phyloP scores from a whole-genome alignment of 192 early-diverging fungal species.

The Lobosporangium transversale region DNA sequence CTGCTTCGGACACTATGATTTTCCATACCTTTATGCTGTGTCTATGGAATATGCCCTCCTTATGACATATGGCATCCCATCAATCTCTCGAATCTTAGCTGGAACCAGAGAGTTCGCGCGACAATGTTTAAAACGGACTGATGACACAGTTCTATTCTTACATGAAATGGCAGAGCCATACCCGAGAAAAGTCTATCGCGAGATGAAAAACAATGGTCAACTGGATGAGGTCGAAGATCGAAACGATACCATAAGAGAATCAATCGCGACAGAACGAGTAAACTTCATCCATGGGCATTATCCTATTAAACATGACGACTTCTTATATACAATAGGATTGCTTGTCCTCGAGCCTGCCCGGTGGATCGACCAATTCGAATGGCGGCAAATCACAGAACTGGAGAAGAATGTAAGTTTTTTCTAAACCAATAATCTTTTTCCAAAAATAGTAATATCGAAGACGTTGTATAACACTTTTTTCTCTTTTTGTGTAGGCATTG shows the following conservation, averaged over 20 bases:
- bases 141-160: conserved; percentile 53
- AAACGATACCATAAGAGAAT: conserved; percentile 16
- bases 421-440: too few species aligned
- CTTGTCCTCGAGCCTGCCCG: conserved; percentile 47
- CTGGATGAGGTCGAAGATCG: conserved; percentile 17
- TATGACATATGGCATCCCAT: conserved; percentile 55
- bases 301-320: conserved; percentile 56
- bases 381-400: conserved; percentile 46
- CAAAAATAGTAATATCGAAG: too few species aligned
- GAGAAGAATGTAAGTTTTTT: conserved; percentile 56
- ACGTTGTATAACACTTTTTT: background rate
- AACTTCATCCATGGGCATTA: conserved; percentile 61
- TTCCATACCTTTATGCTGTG: conserved; percentile 40
- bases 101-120: conserved; percentile 38
- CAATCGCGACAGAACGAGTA: conserved; percentile 38
- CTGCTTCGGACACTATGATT: conserved; percentile 30
- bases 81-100: conserved; percentile 53
- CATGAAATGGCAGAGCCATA: conserved; percentile 45
- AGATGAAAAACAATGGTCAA: conserved; percentile 18
- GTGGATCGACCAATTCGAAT: conserved; percentile 52
- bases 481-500: conserved; percentile 18
- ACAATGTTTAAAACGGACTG: conserved; percentile 27
- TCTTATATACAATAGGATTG: conserved; percentile 50
- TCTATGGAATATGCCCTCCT: conserved; percentile 55
- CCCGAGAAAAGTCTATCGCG: conserved; percentile 25